Percentiles rank a stretch among this genome's conserved stretches.
phyloP scores from a whole-genome alignment of 2,329 filamentous ascomycete genomes.

The Nemania serpens region DNA sequence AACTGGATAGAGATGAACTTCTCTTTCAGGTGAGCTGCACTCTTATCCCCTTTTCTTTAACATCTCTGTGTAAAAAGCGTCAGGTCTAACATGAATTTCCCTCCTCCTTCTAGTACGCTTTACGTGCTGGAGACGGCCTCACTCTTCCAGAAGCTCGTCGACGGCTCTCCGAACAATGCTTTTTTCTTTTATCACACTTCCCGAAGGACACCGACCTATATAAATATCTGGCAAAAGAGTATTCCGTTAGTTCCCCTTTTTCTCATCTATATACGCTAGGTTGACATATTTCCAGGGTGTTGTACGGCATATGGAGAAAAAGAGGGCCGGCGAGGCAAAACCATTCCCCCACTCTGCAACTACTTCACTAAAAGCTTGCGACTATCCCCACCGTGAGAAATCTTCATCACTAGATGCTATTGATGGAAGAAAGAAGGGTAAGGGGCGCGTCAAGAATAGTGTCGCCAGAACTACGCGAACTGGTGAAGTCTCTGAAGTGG shows the following conservation, averaged over 20 bases:
- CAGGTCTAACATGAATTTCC: neutral
- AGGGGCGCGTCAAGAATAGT: constrained; percentile 20
- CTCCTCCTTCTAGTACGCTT: constrained; percentile 49
- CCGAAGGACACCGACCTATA: constrained; percentile 55
- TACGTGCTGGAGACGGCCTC: constrained; percentile 57
- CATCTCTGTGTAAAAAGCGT: neutral
- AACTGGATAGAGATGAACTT: constrained; percentile 40
- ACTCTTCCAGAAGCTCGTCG: constrained; percentile 54
- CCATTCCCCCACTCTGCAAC: no score
- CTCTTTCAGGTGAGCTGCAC: constrained; percentile 43
- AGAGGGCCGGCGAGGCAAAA: no score
- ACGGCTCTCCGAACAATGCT: constrained; percentile 53
- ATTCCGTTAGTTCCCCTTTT: constrained; percentile 45
- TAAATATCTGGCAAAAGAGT: constrained; percentile 51
- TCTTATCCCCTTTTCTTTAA: neutral
- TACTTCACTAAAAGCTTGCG: constrained; percentile 22
- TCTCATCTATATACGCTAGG: constrained; percentile 1
- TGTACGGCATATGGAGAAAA: neutral
- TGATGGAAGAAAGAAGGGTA: constrained; percentile 28
- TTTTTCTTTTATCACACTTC: constrained; percentile 59
- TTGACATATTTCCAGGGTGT: constrained; percentile 26
- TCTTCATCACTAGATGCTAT: constrained; percentile 32
- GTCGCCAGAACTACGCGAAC: constrained; percentile 24
- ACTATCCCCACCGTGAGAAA: constrained; percentile 30
- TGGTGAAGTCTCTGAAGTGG: constrained; percentile 19